These are phyloP conservation scores for Juncus inflexus DNA, from an alignment of 176 grass and related monocot species.

Conservation along the genomic window DNA sequence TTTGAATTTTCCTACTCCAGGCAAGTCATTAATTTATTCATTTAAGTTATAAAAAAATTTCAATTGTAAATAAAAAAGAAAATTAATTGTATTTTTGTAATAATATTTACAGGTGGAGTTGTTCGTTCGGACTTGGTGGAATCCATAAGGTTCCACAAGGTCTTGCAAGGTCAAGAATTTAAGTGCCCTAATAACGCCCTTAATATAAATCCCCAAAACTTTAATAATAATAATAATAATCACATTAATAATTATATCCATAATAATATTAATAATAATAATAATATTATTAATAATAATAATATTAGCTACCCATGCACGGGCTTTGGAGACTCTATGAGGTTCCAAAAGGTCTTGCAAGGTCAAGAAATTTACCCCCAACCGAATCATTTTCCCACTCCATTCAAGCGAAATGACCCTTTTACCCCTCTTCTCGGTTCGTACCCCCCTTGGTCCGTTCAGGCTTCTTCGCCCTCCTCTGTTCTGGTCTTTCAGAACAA, in stretches of 20 bases:
- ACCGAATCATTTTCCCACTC: background rate
- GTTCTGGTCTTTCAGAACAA: conserved; percentile 70
- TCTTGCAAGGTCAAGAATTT: conserved; percentile 99
- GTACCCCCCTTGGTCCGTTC: conserved; percentile 33
- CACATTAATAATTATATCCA: background rate
- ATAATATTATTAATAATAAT: background rate
- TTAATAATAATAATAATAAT: conserved; percentile 10
- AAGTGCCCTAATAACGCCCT: background rate
- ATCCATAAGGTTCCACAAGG: conserved; percentile 59
- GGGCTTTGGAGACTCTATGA: conserved; percentile 58
- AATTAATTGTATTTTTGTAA: background rate
- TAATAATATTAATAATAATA: background rate
- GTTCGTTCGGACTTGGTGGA: conserved; percentile 46
- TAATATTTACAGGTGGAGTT: conserved; percentile 64
- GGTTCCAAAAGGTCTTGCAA: conserved; percentile 98
- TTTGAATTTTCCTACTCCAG: conserved; percentile 37
- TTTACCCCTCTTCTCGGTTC: conserved; percentile 24
- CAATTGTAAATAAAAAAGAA: background rate
- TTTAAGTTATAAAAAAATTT: background rate
- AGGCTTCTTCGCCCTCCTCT: conserved; percentile 60
- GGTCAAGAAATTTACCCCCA: conserved; percentile 91
- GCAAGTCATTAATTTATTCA: conserved; percentile 30
- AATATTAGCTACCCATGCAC: conserved; percentile 39
- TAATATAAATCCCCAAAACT: background rate
- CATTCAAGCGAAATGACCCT: background rate